Conservation (phyloP, 176 grass and related monocot genomes). For the Panicum miliaceum region DNA sequence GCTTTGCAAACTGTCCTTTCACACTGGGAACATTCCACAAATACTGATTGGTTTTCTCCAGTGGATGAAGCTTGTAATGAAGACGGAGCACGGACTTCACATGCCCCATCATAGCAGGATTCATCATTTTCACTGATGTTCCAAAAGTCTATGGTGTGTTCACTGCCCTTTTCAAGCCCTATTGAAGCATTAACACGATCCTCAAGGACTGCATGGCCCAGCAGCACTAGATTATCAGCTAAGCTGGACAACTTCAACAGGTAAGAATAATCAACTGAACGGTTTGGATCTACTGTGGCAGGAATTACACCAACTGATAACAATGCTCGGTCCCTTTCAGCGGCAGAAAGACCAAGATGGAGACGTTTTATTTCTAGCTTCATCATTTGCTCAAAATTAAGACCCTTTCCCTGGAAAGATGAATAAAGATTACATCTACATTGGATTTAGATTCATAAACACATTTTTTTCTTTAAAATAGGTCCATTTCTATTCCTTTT, state of each 20-base stretch:
- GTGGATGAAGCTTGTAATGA: conserved; percentile 49
- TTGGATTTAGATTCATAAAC: conserved; percentile 29
- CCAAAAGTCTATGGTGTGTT: conserved; percentile 79
- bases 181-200: conserved; percentile 83
- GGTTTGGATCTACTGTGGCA: conserved; percentile 88
- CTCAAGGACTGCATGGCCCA: conserved; percentile 85
- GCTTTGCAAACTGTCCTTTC: conserved; percentile 76
- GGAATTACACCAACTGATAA: conserved; percentile 93
- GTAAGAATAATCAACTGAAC: conserved; percentile 76
- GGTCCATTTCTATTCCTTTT: conserved; percentile 15
- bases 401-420: conserved; percentile 67
- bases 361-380: conserved; percentile 96
- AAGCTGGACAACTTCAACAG: conserved; percentile 73
- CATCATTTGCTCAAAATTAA: conserved; percentile 84
- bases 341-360: conserved; percentile 78
- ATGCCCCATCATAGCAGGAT: conserved; percentile 66
- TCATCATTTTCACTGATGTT: conserved; percentile 85
- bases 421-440: conserved; percentile 43
- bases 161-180: conserved; percentile 62
- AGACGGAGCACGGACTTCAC: conserved; percentile 67
- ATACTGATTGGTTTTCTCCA: conserved; percentile 47
- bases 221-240: conserved; percentile 79
- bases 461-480: conserved; percentile 4
- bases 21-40: conserved; percentile 78
- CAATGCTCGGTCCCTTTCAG: conserved; percentile 84